Evolutionary conservation across 108 stramenopile species (phyloP).

Genomic region (Nannochloropsis gaditana): DNA sequence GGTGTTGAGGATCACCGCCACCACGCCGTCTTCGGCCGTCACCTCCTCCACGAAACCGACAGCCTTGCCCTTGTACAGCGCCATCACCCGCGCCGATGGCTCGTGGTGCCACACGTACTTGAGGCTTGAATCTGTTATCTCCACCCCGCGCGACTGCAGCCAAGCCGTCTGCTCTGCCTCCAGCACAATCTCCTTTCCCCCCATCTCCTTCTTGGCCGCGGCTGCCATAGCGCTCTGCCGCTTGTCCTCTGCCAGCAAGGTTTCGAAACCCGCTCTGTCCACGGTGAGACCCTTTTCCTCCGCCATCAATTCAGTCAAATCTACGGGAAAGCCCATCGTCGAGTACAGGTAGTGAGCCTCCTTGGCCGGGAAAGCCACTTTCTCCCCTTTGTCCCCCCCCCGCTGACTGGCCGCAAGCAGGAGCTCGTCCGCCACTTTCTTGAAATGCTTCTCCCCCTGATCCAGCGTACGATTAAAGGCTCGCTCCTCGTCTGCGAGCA

Average conservation of each 20-base stretch:
- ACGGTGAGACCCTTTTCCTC: constrained; percentile 89
- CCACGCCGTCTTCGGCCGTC: constrained; percentile 54
- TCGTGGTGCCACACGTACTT: constrained; percentile 83
- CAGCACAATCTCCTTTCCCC: constrained; percentile 85
- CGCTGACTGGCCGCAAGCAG: constrained; percentile 42
- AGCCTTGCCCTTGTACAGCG: constrained; percentile 75
- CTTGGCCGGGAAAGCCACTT: constrained; percentile 69
- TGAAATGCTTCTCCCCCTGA: constrained; percentile 86
- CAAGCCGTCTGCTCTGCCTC: constrained; percentile 93
- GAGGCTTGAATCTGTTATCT: constrained; percentile 68
- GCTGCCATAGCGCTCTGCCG: constrained; percentile 50
- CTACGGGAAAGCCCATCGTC: constrained; percentile 95
- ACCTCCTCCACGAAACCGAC: constrained; percentile 76
- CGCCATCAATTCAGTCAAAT: constrained; percentile 97
- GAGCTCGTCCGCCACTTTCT: constrained; percentile 67
- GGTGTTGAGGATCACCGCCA: constrained; percentile 83
- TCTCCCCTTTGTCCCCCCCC: constrained; percentile 22
- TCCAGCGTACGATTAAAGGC: constrained; percentile 89
- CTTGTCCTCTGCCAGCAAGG: constrained; percentile 79
- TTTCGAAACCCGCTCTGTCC: constrained; percentile 80
- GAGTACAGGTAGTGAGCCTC: constrained; percentile 92
- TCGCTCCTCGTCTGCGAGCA: constrained; percentile 89
- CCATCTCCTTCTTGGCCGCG: constrained; percentile 60
- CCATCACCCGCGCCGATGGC: constrained; percentile 67
- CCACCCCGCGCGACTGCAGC: constrained; percentile 65